Evolutionary conservation across 2,329 filamentous ascomycete genomes (phyloP), one percentile per base, ranked within the genome.

Genomic region (Alternaria novae-zelandiae): DNA sequence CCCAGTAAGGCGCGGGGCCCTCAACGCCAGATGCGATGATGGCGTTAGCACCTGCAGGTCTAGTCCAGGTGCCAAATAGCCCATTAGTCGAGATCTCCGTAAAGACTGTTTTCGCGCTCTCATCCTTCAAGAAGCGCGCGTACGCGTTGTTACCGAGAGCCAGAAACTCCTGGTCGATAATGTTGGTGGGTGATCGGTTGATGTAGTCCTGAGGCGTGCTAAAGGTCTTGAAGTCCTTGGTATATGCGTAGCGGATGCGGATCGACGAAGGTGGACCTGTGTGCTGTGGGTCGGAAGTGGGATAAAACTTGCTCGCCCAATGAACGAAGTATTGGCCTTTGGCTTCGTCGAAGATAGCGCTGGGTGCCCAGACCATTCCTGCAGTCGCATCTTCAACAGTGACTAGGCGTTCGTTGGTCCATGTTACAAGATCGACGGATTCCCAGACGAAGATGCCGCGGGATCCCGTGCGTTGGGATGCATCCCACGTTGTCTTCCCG

Each of bases 321-420:
- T 84, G 83, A 49, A 86, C 80, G 17, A 83, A 80, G 71, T 83
- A 86, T 46, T 82, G 79, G 15, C 73, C 69, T 69, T 83, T 82
- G 1, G 76, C 73, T 0, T 80, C 76, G 65, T 88, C 85, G 82
- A 83, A 88, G 55, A 87, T 83, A 0, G 86, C 86, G 54, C 85
- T 83, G 0, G 86, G 86, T 0, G 86, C 86, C 86, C 86, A 88
- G 0, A 87, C 85, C 86, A 87, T 88, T 4, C 86, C 86, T 0
- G 85, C 86, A 4, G 81, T 83, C n/a, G 74, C 73, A 60, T 86
- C 82, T 67, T 87, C 86, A 11, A 88, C 85, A 0, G 72, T 75
- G 1, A 85, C 81, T 2, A 88, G 77, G 6, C 84, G 76, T 70
- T 87, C 85, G 12, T 77, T 76, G 11, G 69, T 78, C 83, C 85